Base-by-base conservation (phyloP, 495 filamentous ascomycete genomes). In the Aspergillus steynii region DNA sequence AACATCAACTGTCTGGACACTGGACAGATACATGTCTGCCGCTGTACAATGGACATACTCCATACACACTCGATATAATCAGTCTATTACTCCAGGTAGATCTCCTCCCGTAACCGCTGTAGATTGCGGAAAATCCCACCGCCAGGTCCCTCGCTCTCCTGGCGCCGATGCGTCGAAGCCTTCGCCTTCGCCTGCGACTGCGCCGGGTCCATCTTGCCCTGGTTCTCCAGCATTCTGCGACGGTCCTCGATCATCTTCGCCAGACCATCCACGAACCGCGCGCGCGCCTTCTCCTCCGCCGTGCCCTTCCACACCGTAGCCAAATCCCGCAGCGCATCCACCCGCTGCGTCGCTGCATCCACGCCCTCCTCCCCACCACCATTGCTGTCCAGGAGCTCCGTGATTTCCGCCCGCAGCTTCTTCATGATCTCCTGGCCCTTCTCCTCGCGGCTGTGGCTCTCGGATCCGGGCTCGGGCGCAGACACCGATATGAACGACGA, bases 271-370 rank as follows among this genome's bases (percentile, higher is more conserved):
- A 99, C 87, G 69, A 97, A 91, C 58, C 85, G 88, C 10, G 77
- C 75, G 61, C 96, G 80, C 29, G 92, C 92, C 69, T 89, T 93
- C 65, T 96, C 95, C 80, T 98, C 95, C 0, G 90, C 89, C 20
- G 96, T 96, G 1, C 92, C 92, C 68, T 90, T 93, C 91, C 96
- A 98, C n/a, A 98, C 86, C 12, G 74, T 72, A 14, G 84, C 83
- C 63, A 96, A 77, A 50, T 84, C 81, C 61, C 90, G 86, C 29
- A 99, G 75, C 66, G 88, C 83, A 65, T 88, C 85, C 20, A 98
- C 85, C 12, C 91, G 82, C 20, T 77, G 78, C 20, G 82, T 82
- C 1, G 94, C 95, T 28, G 86, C 85, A 56, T 92, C 86, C 25
- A 91, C 75, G 9, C 72, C 75, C 25, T 69, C 75, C 10, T 69